Base-by-base conservation (phyloP, 2,329 filamentous ascomycete genomes). In the Diaporthe destruens region DNA sequence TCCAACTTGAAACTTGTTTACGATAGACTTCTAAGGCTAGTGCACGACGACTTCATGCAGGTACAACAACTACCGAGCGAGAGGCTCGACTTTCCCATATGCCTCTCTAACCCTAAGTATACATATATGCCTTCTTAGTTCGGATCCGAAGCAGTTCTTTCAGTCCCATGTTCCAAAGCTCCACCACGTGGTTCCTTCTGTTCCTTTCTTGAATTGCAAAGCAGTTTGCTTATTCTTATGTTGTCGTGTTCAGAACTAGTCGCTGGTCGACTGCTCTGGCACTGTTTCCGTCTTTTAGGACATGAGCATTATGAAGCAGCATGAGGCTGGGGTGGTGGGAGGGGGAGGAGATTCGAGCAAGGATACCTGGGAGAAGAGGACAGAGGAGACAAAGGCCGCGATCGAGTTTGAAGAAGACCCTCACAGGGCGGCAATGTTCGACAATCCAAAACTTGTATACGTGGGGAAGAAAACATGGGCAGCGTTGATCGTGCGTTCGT, bases 301-400 rank as follows among this genome's bases (percentile, higher is more conserved):
- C 61, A 25, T 29, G 5, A 51, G 16, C 1, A 65, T 65, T 1
- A 65, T 65, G 44, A 65, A 44, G 61, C 61, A 65, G 44, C 29
- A 65, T 44, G 61, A 65, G 61, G 61, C 61, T 51, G 61, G 25
- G 14, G 61, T 29, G n/a, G 61, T 65, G 20, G 61, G 32, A 23
- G 61, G 44, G 8, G 39, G 39, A 61, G 56, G 23, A 11, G 56
- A 32, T 2, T 2, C 36, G 8, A 44, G 0, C 44, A 65, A 65
- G 34, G 61, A 51, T n/a, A 51, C 61, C 0, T 65, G 61, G 61
- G 61, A 65, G 32, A 65, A 65, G 18, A 63, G 68, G 68, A 61
- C 55, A 16, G 57, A 61, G 23, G 68, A 77, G 55, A 68, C 61
- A 9, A 72, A 74, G 47, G 71, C 72, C 14, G 72, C 49, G 9